These are phyloP conservation scores for Cucurbita pepo DNA, from an alignment of 306 rosid genomes.

Conservation along the genomic window DNA sequence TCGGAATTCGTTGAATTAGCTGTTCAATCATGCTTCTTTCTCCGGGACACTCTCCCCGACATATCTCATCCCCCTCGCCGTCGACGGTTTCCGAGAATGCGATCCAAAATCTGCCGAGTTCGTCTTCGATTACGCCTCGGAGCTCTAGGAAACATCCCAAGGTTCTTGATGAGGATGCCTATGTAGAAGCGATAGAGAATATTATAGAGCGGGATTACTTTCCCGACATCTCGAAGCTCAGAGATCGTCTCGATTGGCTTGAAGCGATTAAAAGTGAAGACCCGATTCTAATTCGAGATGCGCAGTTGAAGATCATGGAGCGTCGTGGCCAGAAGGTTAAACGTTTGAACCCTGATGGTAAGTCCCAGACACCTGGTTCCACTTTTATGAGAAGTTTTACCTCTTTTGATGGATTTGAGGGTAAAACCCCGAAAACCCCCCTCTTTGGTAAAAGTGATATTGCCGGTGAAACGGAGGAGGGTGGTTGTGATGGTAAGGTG, in stretches of 20 bases:
- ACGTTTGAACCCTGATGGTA: constrained; percentile 24
- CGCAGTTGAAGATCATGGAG: constrained; percentile 81
- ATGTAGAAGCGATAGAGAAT: constrained; percentile 76
- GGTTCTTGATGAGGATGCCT: constrained; percentile 79
- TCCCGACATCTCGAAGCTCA: constrained; percentile 89
- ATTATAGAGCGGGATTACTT: constrained; percentile 94
- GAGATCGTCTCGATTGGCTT: constrained; percentile 93
- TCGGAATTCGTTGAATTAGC: background rate
- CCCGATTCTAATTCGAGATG: constrained; percentile 77
- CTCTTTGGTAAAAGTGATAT: constrained; percentile 11
- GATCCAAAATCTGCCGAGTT: constrained; percentile 15
- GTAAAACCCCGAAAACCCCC: constrained; percentile 35
- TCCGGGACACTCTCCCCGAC: constrained; percentile 91
- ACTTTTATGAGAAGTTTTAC: constrained; percentile 62
- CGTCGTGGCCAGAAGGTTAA: constrained; percentile 55
- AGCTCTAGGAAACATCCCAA: constrained; percentile 13
- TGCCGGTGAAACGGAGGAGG: constrained; percentile 3
- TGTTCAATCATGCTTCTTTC: constrained; percentile 54
- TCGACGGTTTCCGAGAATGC: constrained; percentile 16
- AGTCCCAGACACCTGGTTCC: constrained; percentile 69
- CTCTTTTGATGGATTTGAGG: constrained; percentile 60
- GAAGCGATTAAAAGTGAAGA: constrained; percentile 70
- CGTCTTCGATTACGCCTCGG: constrained; percentile 17
- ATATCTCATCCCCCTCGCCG: constrained; percentile 66
- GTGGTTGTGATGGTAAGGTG: constrained; percentile 15